phyloP scores from a whole-genome alignment of 805 yeast species.

The Candida takata region DNA sequence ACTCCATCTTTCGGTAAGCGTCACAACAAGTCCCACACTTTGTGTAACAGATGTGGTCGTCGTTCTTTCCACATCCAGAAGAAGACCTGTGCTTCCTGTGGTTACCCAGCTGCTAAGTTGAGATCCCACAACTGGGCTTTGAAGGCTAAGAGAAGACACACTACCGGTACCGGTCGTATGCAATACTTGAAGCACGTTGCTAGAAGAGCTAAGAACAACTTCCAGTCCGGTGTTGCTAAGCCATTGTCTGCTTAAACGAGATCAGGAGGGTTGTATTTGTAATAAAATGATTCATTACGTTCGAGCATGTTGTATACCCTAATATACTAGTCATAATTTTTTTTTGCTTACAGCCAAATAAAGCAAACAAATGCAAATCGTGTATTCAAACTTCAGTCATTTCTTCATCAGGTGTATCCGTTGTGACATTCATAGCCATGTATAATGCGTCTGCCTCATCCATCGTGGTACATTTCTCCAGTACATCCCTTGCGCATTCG shows the following conservation, averaged over 20 bases:
- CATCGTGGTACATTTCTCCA: conserved; percentile 61
- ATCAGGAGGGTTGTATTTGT: conserved; percentile 18
- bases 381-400: not conserved
- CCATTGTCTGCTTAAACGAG: conserved; percentile 62
- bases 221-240: conserved; percentile 83
- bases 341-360: no score
- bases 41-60: conserved; percentile 98
- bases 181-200: conserved; percentile 93
- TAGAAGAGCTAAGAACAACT: conserved; percentile 98
- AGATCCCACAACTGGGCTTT: conserved; percentile 99
- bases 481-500: conserved; percentile 62
- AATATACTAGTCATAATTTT: no score
- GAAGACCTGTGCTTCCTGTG: conserved; percentile 98
- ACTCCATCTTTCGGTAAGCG: conserved; percentile 99
- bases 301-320: not conserved
- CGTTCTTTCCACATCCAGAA: conserved; percentile 99
- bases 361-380: no score
- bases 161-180: conserved; percentile 99
- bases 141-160: conserved; percentile 99
- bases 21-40: conserved; percentile 99
- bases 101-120: conserved; percentile 99
- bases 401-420: conserved; percentile 3
- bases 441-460: conserved; percentile 76
- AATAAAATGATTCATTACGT: conserved; percentile 13
- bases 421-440: conserved; percentile 40